A percentile compares a stretch with the other conserved stretches of the same genome.
Evolutionary conservation across 345 rosid genomes (phyloP).

Genomic region (Bruguiera sexangula): DNA sequence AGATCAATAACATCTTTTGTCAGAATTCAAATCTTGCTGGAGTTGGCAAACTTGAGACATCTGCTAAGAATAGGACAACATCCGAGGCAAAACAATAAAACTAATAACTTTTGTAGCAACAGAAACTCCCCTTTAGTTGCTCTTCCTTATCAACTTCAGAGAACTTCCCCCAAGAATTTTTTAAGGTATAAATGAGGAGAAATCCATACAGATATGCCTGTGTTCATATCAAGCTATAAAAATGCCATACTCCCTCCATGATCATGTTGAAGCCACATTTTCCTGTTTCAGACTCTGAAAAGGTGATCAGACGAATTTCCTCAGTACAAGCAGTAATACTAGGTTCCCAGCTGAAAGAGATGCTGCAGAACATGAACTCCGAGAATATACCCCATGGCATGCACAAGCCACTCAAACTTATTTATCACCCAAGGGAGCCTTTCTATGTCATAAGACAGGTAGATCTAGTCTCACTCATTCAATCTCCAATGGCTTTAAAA

Average conservation of each 20-base stretch:
- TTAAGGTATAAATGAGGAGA: neutral
- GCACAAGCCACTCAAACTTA: slow-evolving; percentile 57
- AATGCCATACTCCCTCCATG: neutral
- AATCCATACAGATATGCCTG: no score
- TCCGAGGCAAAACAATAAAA: slow-evolving; percentile 4
- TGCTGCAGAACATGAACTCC: slow-evolving; percentile 46
- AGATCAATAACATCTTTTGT: no score
- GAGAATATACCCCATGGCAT: slow-evolving; percentile 39
- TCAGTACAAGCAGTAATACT: slow-evolving; percentile 65
- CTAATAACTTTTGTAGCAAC: neutral
- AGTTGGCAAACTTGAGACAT: neutral
- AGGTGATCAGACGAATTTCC: slow-evolving; percentile 57
- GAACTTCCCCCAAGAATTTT: neutral
- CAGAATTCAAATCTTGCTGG: no score
- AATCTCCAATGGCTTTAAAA: slow-evolving; percentile 2
- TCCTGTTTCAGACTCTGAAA: slow-evolving; percentile 50
- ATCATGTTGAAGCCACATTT: slow-evolving; percentile 8
- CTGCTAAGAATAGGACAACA: neutral
- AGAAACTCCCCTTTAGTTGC: no score
- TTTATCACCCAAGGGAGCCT: slow-evolving; percentile 65
- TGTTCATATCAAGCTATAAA: neutral
- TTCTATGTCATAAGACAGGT: slow-evolving; percentile 86
- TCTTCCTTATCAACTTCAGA: neutral
- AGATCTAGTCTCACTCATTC: neutral
- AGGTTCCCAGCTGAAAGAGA: slow-evolving; percentile 74